Base-by-base conservation (phyloP, 768 basidiomycete species). In the Tylopilus vinaceipallidus region DNA sequence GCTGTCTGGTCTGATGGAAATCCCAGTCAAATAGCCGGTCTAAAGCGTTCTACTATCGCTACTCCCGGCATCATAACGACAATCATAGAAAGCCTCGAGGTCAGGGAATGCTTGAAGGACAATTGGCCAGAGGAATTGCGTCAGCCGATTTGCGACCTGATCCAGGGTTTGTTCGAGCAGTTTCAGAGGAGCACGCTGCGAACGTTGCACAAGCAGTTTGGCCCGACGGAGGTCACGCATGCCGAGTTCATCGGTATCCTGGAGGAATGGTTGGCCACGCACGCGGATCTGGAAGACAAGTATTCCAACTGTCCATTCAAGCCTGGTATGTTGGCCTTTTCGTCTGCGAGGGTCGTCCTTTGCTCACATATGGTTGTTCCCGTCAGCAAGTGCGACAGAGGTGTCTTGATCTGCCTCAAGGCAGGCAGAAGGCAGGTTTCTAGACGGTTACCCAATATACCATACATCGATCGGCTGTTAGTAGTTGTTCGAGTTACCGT, bases 1-100 rank as follows among this genome's bases (percentile, higher is more conserved):
- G 37, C 29, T 1, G 32, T 22, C 3, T 56, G 47, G 56, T 27
- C 43, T 1, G 29, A 41, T n/a, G 35, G 50, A 4, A 6, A 40
- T 6, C 14, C 33, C 1, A 1, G 7, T 11, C 1, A 1, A 3
- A 30, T 32, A 11, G 39, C 14, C 5, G 0, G 9, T 0, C 2
- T 7, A 19, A 44, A 49, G 35, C 9, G 0, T 17, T 4, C 12
- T 8, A 3, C 6, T 3, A 17, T 52, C 29, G 9, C 1, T 10
- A 9, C 10, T 22, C 7, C 6, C 3, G 1, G 34, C 0, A 36
- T 27, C 7, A n/a, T 2, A 7, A 9, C 6, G 14, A 5, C 10
- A 11, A 23, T 44, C 12, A 3, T 45, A 9, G 6, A 33, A 2
- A 42, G 45, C 11, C 0, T 17, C 4, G 52, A 43, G 12, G 3